Conservation (phyloP, 257 asterid species). For the Solanum arcanum region DNA sequence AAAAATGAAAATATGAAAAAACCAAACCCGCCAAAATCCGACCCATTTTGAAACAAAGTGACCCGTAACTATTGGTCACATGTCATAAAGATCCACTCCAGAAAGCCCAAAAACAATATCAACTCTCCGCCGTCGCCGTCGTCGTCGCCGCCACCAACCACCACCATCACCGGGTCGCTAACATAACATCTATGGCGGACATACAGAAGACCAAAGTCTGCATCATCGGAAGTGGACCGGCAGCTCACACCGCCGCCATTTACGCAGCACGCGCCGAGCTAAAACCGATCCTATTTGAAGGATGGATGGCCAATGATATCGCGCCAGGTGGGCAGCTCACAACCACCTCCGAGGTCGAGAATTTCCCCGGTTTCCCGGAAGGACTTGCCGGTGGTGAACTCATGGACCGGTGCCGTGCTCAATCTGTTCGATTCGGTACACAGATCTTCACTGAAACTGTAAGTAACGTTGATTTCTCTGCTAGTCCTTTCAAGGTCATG, state of each 20-base stretch:
- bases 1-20: not conserved
- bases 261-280: conserved; percentile 90
- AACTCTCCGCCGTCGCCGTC: conserved; percentile 18
- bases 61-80: conserved; percentile 18
- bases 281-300: conserved; percentile 80
- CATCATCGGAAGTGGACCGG: conserved; percentile 90
- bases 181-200: conserved; percentile 3
- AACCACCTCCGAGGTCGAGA: conserved; percentile 86
- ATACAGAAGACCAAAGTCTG: conserved; percentile 59
- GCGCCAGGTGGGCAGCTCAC: conserved; percentile 96
- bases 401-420: conserved; percentile 54
- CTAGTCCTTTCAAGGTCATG: conserved; percentile 38
- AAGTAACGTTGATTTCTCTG: conserved; percentile 45
- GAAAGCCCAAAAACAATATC: conserved; percentile 32
- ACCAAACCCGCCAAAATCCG: not conserved
- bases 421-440: conserved; percentile 55
- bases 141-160: not conserved
- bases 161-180: not conserved
- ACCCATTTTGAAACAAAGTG: conserved; percentile 1
- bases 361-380: conserved; percentile 84
- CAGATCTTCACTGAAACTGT: conserved; percentile 61
- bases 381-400: conserved; percentile 66
- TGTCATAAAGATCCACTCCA: conserved; percentile 10
- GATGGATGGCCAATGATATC: conserved; percentile 93
- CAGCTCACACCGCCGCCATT: conserved; percentile 94